Evolutionary conservation across 1,139 yeast species (phyloP).

Genomic region (Diutina ranongensis): DNA sequence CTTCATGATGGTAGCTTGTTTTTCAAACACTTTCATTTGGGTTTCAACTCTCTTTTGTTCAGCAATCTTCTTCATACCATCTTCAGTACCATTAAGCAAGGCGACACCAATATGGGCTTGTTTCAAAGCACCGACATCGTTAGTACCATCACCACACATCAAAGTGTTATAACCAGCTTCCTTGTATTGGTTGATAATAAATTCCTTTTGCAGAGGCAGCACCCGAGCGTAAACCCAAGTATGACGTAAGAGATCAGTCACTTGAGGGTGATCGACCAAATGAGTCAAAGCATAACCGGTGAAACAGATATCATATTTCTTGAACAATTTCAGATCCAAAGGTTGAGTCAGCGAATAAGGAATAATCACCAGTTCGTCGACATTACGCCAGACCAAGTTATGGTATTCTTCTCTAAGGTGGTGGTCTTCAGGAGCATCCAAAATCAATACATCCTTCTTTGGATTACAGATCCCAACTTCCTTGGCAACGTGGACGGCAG

Average conservation of each 20-base stretch:
- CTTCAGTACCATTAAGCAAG: slow-evolving; percentile 91
- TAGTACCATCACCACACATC: slow-evolving; percentile 99
- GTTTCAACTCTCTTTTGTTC: slow-evolving; percentile 67
- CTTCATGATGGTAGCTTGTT: slow-evolving; percentile 67
- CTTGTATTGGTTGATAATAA: slow-evolving; percentile 71
- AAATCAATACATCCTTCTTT: slow-evolving; percentile 66
- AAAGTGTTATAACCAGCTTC: slow-evolving; percentile 85
- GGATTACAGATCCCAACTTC: slow-evolving; percentile 66
- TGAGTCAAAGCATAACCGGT: slow-evolving; percentile 84
- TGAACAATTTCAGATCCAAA: slow-evolving; percentile 48
- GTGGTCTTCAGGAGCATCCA: slow-evolving; percentile 74
- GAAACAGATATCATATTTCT: slow-evolving; percentile 73
- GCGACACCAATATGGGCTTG: slow-evolving; percentile 99
- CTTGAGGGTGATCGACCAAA: slow-evolving; percentile 51
- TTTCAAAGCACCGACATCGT: slow-evolving; percentile 97
- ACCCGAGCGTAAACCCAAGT: slow-evolving; percentile 98
- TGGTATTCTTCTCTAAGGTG: slow-evolving; percentile 35
- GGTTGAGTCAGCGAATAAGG: slow-evolving; percentile 56
- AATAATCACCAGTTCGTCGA: slow-evolving; percentile 60
- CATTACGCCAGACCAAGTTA: slow-evolving; percentile 71
- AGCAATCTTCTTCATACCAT: slow-evolving; percentile 79
- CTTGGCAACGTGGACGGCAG: slow-evolving; percentile 96
- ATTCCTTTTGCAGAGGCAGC: slow-evolving; percentile 93
- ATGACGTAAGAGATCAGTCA: slow-evolving; percentile 64
- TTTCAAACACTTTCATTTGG: slow-evolving; percentile 60